Evolutionary conservation across 2,329 filamentous ascomycete genomes (phyloP), one percentile per base, ranked within the genome.

Genomic region (Fusarium xylarioides): DNA sequence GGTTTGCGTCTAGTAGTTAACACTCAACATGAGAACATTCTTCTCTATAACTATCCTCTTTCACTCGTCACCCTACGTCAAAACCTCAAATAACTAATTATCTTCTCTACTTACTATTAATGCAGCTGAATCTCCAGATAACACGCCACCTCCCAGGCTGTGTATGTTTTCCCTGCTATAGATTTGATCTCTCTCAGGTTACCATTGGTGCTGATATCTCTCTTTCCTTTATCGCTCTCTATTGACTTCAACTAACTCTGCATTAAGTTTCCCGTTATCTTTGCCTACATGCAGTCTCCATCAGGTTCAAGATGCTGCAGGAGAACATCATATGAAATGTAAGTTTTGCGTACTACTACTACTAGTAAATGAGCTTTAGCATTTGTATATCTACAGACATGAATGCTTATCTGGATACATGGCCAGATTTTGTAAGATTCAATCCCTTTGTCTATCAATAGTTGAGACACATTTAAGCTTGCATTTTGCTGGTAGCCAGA

Each of bases 251-350:
- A 12, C 8, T 14, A 21, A 1, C 2, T 14, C 4, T 10, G 1
- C 5, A 26, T 10, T 10, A 28, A 0, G 0, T 12, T 26, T 2
- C 1, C 26, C n/a, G n/a, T n/a, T n/a, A n/a, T n/a, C n/a, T n/a
- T n/a, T n/a, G n/a, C n/a, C n/a, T 26, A 4, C 3, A 47, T 16
- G 7, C 3, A n/a, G 4, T 21, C 4, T 47, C 4, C 10, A 47
- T 16, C 19, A 3, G 21, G 11, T 40, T 19, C 5, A 4, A 5
- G 5, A 46, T 47, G 4, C 0, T 15, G 19, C 19, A 4, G 4
- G 6, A 21, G 19, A 16, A 21, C 11, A 2, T 21, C 4, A 4
- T 3, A 21, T 30, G 2, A 30, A 4, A 16, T 26, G 42, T 16
- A 14, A 23, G 21, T 11, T 42, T 16, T 3, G 5, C 14, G 21